Evolutionary conservation across 2,329 filamentous ascomycete genomes (phyloP).

Genomic region (Colletotrichum gloeosporioides): DNA sequence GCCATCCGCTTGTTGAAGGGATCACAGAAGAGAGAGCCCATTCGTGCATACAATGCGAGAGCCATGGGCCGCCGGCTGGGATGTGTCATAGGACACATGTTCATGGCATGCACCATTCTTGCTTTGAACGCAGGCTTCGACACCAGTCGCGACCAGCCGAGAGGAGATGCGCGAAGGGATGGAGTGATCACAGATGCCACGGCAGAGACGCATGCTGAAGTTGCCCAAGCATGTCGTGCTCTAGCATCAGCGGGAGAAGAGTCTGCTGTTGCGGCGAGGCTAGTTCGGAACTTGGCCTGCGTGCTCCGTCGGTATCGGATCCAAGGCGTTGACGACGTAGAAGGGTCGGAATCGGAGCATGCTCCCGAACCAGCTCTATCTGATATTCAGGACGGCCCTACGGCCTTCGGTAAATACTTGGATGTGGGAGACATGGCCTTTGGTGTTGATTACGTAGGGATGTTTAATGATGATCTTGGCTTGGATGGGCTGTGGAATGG

Average conservation of each 20-base stretch:
- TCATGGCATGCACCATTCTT: slow-evolving; percentile 28
- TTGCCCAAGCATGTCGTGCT: slow-evolving; percentile 23
- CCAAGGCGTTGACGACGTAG: not conserved
- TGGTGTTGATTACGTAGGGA: not conserved
- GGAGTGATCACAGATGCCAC: not conserved
- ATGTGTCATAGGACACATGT: slow-evolving; percentile 26
- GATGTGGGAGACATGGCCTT: not conserved
- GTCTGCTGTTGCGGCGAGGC: slow-evolving; percentile 24
- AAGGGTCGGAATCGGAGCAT: not conserved
- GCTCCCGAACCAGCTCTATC: not conserved
- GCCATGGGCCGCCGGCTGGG: slow-evolving; percentile 17
- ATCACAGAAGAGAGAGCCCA: not conserved
- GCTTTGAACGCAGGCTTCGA: slow-evolving; percentile 17
- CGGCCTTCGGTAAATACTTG: accelerated
- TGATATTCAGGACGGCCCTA: not conserved
- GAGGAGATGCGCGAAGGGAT: not conserved
- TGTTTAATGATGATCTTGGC: not conserved
- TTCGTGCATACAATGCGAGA: not conserved
- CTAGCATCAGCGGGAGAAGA: slow-evolving; percentile 24
- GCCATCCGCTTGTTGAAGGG: slow-evolving; percentile 23
- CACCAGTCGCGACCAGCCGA: not conserved
- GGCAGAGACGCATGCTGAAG: slow-evolving; percentile 10
- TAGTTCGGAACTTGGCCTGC: slow-evolving; percentile 22
- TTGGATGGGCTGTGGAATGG: slow-evolving; percentile 24
- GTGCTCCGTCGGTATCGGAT: slow-evolving; percentile 25